Conservation (phyloP, 345 rosid genomes). For the Lumnitzera racemosa region DNA sequence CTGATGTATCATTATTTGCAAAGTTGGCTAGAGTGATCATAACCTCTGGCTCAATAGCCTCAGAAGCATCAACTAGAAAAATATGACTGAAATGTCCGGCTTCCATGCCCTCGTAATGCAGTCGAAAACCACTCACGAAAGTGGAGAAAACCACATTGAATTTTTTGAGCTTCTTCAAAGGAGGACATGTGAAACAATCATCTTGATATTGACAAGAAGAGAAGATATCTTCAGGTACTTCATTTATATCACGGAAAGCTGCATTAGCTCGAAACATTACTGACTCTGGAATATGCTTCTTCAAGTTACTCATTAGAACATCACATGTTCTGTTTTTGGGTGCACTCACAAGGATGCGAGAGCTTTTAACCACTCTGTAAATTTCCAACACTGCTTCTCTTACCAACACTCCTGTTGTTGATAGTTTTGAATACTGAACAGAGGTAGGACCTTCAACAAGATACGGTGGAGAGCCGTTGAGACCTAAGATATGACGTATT, state of each 20-base stretch:
- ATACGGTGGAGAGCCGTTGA: conserved; percentile 21
- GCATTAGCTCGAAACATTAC: conserved; percentile 32
- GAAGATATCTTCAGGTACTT: conserved; percentile 21
- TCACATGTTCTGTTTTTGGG: conserved; percentile 29
- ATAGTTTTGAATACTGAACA: background rate
- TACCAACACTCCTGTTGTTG: conserved; percentile 21
- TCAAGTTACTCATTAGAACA: conserved; percentile 24
- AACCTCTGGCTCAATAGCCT: conserved; percentile 30
- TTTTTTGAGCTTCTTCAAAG: conserved; percentile 9
- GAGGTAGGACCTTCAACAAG: conserved; percentile 20
- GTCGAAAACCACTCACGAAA: conserved; percentile 21
- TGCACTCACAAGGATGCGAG: conserved; percentile 24
- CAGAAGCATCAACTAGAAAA: conserved; percentile 27
- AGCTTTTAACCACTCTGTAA: conserved; percentile 4
- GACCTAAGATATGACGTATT: conserved; percentile 11
- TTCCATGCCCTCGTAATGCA: conserved; percentile 13
- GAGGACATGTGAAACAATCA: conserved; percentile 24
- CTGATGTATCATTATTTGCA: conserved; percentile 15
- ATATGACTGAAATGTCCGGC: conserved; percentile 31
- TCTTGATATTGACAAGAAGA: conserved; percentile 14
- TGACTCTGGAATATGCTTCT: conserved; percentile 10
- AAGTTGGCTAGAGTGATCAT: conserved; percentile 29
- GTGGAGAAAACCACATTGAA: conserved; percentile 26
- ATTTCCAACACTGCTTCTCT: conserved; percentile 18
- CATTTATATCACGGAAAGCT: conserved; percentile 30